A percentile compares a stretch with the other conserved stretches of the same genome.
phyloP scores from a whole-genome alignment of 371 early-diverging fungal species.

The Sporodiniella umbellata region DNA sequence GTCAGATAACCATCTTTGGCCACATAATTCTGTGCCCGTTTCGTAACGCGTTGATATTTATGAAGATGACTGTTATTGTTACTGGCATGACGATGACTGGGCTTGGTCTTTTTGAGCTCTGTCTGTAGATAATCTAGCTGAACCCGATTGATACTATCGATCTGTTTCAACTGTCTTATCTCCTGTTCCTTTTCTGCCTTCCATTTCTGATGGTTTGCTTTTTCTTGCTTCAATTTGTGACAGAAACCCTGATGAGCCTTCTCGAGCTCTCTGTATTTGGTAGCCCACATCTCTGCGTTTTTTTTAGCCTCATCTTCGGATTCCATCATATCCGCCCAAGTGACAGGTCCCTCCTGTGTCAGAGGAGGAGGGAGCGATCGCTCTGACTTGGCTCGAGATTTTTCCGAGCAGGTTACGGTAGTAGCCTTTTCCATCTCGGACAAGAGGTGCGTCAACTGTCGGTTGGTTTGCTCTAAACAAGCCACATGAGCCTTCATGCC shows the following conservation, averaged over 20 bases:
- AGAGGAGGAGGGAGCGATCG: no score
- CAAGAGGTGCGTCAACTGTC: conserved; percentile 8
- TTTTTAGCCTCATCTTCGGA: conserved; percentile 24
- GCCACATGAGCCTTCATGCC: conserved; percentile 16
- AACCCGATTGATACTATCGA: conserved; percentile 21
- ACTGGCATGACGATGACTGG: background rate
- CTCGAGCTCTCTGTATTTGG: conserved; percentile 16
- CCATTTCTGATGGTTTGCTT: background rate
- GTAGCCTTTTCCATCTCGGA: conserved; percentile 1
- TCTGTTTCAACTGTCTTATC: conserved; percentile 26
- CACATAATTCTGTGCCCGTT: conserved; percentile 12
- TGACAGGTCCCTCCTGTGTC: conserved; percentile 5
- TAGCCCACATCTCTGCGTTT: conserved; percentile 14
- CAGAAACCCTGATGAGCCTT: conserved; percentile 1
- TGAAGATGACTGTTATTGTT: background rate
- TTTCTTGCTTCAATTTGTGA: background rate
- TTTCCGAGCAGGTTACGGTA: no score
- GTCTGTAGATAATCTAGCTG: conserved; percentile 28
- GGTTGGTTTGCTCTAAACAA: conserved; percentile 14
- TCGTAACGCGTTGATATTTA: background rate
- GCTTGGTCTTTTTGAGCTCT: conserved; percentile 11
- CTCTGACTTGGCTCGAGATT: no score
- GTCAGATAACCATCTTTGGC: conserved; percentile 35
- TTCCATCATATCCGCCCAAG: conserved; percentile 25
- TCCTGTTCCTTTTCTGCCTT: conserved; percentile 14